Base-by-base conservation (phyloP, 257 asterid species). In the Plantago ovata region DNA sequence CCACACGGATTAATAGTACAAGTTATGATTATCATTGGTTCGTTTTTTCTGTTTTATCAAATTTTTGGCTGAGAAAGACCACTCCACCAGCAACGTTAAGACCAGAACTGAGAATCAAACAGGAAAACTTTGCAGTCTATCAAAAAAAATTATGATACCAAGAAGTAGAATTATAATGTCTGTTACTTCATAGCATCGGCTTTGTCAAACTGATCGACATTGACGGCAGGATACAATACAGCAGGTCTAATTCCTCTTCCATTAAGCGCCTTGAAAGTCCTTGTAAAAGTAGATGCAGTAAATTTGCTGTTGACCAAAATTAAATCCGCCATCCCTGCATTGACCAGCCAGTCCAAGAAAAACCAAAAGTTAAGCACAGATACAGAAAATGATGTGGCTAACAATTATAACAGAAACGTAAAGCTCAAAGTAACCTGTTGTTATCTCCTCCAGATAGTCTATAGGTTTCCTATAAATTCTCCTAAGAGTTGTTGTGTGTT, bases 141-240 rank as follows among this genome's bases (percentile, higher is more conserved):
- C 70, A 57, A 19, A 65, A 19, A 69, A 68, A 51, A 38, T 61
- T 55, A 74, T 72, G 77, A 72, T 71, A 57, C 41, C 63, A 70
- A 67, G 68, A 71, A 43, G 72, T 28, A 63, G 66, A 70, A 71
- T 53, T 10, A 36, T 70, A 14, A 36, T 70, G 68, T 66, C 21
- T 22, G 36, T 82, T 87, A 91, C 98, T 76, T 87, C 36, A 74
- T 79, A 63, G 77, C 60, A 74, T 60, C 56, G 57, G 89, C 84
- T 64, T 80, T 76, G 16, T 64, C 77, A 58, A 92, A 92, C 83
- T 86, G 95, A 74, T 86, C 83, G 66, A 86, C 76, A 47, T 84
- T 89, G 52, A 92, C 98, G 22, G 98, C 94, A 45, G 98, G 98
- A 70, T 92, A 92, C 46, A 93, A 94, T 56, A 93, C 95, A 55